Conservation (phyloP, 495 filamentous ascomycete species). For the Xylaria cubensis region DNA sequence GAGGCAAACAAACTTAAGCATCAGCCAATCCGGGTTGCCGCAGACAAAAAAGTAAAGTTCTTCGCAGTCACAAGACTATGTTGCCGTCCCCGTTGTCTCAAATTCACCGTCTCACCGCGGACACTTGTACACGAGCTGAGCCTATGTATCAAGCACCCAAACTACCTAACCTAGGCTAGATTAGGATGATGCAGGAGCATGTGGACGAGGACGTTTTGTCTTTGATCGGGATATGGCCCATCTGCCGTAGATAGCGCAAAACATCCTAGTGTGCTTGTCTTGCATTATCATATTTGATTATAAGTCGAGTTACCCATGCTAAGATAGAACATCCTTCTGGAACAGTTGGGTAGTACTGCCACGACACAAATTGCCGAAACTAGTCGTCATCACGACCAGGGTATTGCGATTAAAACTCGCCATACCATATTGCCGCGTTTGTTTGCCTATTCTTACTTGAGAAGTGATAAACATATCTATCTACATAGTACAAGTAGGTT, state of each 20-base stretch:
- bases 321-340: neutral
- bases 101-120: no score
- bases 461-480: no score
- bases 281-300: slow-evolving; percentile 8
- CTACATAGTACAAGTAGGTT: no score
- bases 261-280: neutral
- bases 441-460: neutral
- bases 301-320: neutral
- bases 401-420: neutral
- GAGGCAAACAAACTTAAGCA: neutral
- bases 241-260: neutral
- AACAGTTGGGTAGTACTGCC: neutral
- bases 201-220: neutral
- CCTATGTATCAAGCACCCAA: neutral
- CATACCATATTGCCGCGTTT: neutral
- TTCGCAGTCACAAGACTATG: neutral
- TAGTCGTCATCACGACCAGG: neutral
- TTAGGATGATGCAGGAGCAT: neutral
- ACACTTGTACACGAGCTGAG: neutral
- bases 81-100: neutral
- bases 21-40: neutral
- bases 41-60: neutral
- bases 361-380: slow-evolving; percentile 1
- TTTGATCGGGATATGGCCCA: neutral
- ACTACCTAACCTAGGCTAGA: neutral